These are phyloP conservation scores for Apium graveolens DNA, from an alignment of 129 eudicot species.

Conservation along the genomic window DNA sequence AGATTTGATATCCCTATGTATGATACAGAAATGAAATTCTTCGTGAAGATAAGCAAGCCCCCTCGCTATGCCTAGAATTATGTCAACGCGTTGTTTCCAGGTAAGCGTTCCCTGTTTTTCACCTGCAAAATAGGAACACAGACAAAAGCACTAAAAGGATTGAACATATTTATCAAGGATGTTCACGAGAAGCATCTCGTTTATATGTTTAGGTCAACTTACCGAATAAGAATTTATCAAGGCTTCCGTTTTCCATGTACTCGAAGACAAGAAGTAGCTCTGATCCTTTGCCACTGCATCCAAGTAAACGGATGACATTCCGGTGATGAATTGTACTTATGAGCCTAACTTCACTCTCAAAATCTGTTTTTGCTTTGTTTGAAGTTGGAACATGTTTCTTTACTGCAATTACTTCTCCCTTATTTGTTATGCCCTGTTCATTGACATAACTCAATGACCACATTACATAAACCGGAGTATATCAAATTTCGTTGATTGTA, in stretches of 20 bases:
- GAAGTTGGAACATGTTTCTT: not conserved
- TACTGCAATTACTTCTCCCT: not conserved
- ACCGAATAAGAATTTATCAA: not conserved
- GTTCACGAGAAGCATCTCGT: not conserved
- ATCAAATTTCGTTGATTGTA: not conserved
- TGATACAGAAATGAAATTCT: not conserved
- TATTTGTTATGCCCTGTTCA: not conserved
- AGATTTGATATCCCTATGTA: not conserved
- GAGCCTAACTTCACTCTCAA: not conserved
- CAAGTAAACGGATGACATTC: not conserved
- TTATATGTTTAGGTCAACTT: not conserved
- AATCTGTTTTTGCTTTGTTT: not conserved
- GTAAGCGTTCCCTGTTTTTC: not conserved
- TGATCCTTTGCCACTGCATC: not conserved
- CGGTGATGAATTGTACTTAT: not conserved
- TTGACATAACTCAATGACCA: not conserved
- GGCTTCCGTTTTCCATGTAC: conserved; percentile 2
- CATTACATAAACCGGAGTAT: not conserved
- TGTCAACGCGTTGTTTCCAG: conserved; percentile 2
- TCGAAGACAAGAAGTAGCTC: not conserved
- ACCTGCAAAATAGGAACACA: not conserved
- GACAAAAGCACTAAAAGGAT: not conserved
- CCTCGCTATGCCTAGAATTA: not conserved
- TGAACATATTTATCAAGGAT: not conserved
- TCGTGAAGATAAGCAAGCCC: conserved; percentile 1